Base-by-base conservation (phyloP, 352 stramenopile genomes). In the Phytophthora citricola region DNA sequence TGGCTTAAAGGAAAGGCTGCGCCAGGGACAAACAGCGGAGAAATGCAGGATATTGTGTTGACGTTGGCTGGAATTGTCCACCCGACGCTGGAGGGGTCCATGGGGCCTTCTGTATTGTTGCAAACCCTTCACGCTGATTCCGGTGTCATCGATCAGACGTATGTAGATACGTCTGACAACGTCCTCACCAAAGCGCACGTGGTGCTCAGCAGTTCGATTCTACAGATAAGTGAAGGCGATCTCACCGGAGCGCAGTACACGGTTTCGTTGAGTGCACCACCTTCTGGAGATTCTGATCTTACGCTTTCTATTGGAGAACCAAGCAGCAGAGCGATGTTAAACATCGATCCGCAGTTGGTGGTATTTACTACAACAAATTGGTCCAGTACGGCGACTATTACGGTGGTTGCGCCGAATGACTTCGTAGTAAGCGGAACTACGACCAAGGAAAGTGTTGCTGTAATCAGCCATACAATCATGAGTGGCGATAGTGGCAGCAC, bases 71-170 rank as follows among this genome's bases (percentile, higher is more conserved):
- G 56, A 15, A 47, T 91, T 3, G 2, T 55, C 15, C 79, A 92
- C 14, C 83, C 85, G 4, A 29, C 70, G 17, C 45, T 92, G 2
- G 85, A 93, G 69, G 85, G 83, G 11, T 63, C 78, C 0, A 64
- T 92, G 8, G 85, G 82, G 0, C 58, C 54, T 29, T 53, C 46
- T 10, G 50, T 92, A 11, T 69, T 82, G 3, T 20, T 93, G 12
- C 76, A 90, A 4, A 92, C 79, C 5, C 58, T 85, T 7, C 76
- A 91, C 58, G 57, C 9, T 14, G 31, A 53, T 50, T 65, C 50
- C 24, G 56, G 45, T 9, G 50, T 91, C 11, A 85, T 92, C 17
- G 81, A 94, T 43, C 86, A 92, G 57, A 52, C 26, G 3, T 70
- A 77, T 34, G 58, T 87, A 39, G 69, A 88, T 41, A 68, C 74